Evolutionary conservation across 345 rosid species (phyloP).

Genomic region (Schrenkiella parvula): DNA sequence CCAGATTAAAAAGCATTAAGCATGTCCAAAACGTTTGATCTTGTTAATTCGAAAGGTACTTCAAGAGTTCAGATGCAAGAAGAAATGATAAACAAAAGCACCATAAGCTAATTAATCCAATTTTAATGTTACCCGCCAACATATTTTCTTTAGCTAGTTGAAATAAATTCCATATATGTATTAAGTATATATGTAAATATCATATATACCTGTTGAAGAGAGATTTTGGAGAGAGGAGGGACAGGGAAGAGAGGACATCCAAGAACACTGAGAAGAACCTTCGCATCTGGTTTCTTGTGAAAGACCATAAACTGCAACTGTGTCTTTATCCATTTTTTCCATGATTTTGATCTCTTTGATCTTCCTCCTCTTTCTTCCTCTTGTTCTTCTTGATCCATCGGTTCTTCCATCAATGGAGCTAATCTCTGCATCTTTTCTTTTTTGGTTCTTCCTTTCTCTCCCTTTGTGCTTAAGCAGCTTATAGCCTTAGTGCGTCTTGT

Average conservation of each 20-base stretch:
- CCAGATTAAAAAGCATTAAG: conserved; percentile 13
- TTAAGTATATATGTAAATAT: not conserved
- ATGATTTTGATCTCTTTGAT: conserved; percentile 34
- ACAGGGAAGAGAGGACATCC: conserved; percentile 93
- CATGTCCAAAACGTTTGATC: conserved; percentile 15
- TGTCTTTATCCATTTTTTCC: conserved; percentile 70
- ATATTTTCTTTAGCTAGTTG: not conserved
- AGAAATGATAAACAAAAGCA: not conserved
- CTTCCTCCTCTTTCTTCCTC: conserved; percentile 23
- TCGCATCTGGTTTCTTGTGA: conserved; percentile 55
- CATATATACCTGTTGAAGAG: conserved; percentile 45
- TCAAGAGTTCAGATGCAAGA: not conserved
- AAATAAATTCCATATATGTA: not conserved
- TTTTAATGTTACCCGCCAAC: conserved; percentile 7
- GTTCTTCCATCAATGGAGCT: conserved; percentile 82
- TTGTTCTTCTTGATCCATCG: conserved; percentile 46
- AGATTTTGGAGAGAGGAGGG: conserved; percentile 40
- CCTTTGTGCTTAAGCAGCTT: conserved; percentile 31
- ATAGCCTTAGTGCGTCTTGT: conserved; percentile 35
- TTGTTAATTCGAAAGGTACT: not conserved
- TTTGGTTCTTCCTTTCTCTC: conserved; percentile 13
- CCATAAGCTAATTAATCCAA: not conserved
- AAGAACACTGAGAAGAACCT: conserved; percentile 68
- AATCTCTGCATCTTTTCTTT: conserved; percentile 50
- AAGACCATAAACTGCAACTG: conserved; percentile 45